A percentile compares a stretch with the other conserved stretches of the same genome.
phyloP scores from a whole-genome alignment of 2,329 filamentous ascomycete species.

The Teratosphaeria destructans region DNA sequence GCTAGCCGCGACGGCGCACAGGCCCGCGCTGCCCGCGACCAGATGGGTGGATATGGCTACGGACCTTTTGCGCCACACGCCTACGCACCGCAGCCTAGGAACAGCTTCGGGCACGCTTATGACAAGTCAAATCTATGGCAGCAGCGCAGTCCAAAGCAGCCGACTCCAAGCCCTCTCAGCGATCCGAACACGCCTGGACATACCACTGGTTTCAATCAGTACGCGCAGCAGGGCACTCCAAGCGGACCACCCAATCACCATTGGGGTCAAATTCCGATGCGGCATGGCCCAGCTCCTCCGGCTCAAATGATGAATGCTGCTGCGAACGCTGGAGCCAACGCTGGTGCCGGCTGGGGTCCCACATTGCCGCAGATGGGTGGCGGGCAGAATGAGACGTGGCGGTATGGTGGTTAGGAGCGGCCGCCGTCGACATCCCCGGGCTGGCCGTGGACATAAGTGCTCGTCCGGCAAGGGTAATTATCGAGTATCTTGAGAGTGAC shows the following conservation, averaged over 20 bases:
- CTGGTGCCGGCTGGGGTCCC: constrained; percentile 14
- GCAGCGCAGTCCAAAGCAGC: constrained; percentile 20
- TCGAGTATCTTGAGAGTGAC: neutral
- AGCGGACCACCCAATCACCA: neutral
- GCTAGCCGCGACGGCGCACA: constrained; percentile 24
- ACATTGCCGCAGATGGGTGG: constrained; percentile 22
- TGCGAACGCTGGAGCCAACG: neutral
- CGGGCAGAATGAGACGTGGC: constrained; percentile 16
- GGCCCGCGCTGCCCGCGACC: constrained; percentile 24
- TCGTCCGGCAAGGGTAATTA: neutral
- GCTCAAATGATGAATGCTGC: neutral
- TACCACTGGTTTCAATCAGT: neutral
- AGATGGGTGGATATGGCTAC: constrained; percentile 14
- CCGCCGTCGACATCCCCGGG: neutral
- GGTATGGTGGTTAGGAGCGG: constrained; percentile 5
- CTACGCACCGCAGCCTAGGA: constrained; percentile 4
- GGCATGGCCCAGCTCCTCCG: neutral
- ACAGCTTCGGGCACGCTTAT: constrained; percentile 16
- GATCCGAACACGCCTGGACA: constrained; percentile 19
- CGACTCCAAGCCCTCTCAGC: constrained; percentile 23
- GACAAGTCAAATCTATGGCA: constrained; percentile 18
- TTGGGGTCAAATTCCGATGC: neutral
- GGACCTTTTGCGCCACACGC: constrained; percentile 2
- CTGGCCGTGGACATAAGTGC: neutral
- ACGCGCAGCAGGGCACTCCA: neutral